Evolutionary conservation across 164 flowering plant genomes (phyloP), one percentile per base, ranked within the genome.

Genomic region (Umbellularia californica): DNA sequence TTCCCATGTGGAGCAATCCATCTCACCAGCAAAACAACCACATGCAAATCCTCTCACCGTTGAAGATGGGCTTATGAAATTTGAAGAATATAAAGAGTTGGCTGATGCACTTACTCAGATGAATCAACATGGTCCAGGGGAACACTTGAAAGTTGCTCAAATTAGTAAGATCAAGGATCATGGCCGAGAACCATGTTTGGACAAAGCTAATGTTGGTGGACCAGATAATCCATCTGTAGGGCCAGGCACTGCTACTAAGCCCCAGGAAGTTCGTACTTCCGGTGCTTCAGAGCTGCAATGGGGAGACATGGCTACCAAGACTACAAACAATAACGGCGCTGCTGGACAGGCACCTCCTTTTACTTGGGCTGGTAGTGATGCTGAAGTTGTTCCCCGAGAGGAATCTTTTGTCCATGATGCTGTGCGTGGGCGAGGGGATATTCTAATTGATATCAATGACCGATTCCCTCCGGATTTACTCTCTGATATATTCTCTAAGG

Each of bases 381-480:
- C 58, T 70, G 75, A 70, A 62, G 81, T 77, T 73, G 82, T 77
- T 81, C 51, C 85, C 76, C 77, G 35, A 24, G 83, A 58, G 63
- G 83, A 79, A 30, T 64, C 86, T 24, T 70, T 81, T 51, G 79
- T 17, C 77, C 74, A 25, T 70, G 70, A 58, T 65, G 65, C 88
- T 51, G 72, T 72, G 22, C 70, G 77, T 14, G 83, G 78, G 80
- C 84, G 79, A 50, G 92, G 85, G 68, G 92, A 89, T 80, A 91
- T 93, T 69, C 78, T 87, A 72, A 90, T 94, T 80, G 95, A 96
- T 79, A 90, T 94, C 71, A 85, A 96, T 81, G 98, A 95, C 25
- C 87, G 93, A 6, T 90, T 92, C 75, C 95, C 98, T 70, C 91
- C 87, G 74, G 94, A 92, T 84, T 78, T 96, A 67, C 91, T 96